These are phyloP conservation scores for Postia placenta DNA, from an alignment of 768 basidiomycete species.

Conservation along the genomic window DNA sequence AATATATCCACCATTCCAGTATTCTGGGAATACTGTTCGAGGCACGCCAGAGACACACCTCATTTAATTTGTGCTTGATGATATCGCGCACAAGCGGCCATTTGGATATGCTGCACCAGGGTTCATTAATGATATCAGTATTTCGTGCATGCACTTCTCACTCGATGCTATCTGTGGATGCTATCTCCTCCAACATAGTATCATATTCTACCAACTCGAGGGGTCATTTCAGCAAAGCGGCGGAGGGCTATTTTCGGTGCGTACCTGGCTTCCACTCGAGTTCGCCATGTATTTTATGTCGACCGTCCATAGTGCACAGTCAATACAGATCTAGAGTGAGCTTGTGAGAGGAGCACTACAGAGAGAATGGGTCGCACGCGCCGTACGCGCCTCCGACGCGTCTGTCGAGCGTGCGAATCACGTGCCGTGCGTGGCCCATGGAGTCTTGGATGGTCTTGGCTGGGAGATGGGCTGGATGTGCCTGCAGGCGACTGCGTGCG, in stretches of 20 bases:
- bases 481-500: neutral
- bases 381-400: neutral
- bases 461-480: neutral
- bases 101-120: constrained; percentile 40
- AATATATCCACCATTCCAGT: too few species aligned
- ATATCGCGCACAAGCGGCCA: constrained; percentile 67
- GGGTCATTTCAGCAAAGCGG: constrained; percentile 2
- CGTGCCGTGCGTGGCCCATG: neutral
- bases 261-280: constrained; percentile 53
- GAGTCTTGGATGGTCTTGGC: neutral
- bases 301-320: neutral
- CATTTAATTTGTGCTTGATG: constrained; percentile 64
- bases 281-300: neutral
- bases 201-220: constrained; percentile 46
- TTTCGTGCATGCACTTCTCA: constrained; percentile 26
- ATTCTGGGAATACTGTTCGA: too few species aligned
- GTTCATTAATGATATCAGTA: neutral
- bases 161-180: constrained; percentile 60
- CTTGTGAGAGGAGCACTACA: neutral
- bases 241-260: neutral
- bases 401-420: neutral
- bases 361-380: neutral
- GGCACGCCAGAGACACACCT: constrained; percentile 47
- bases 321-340: neutral
- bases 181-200: constrained; percentile 50